These are phyloP conservation scores for Cladosporium sp. DNA, from an alignment of 2,329 filamentous ascomycete genomes.

Conservation along the genomic window DNA sequence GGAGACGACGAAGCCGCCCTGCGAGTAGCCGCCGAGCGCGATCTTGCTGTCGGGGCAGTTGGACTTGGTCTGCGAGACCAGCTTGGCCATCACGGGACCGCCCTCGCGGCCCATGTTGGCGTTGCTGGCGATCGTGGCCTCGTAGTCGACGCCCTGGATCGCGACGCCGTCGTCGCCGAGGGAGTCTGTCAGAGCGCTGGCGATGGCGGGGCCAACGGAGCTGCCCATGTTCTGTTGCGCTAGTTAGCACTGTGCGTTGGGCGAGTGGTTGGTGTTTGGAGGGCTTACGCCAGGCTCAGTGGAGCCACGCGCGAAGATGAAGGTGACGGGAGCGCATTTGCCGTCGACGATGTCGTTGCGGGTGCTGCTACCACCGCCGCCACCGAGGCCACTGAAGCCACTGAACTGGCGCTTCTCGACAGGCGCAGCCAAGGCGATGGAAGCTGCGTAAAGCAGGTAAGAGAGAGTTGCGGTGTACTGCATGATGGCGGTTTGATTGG, in stretches of 20 bases:
- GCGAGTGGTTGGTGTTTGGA: not conserved
- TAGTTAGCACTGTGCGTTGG: not conserved
- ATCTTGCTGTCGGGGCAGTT: constrained; percentile 26
- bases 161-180: constrained; percentile 42
- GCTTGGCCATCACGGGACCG: constrained; percentile 20
- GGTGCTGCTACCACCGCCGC: constrained; percentile 16
- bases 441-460: constrained; percentile 17
- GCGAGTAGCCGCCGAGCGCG: constrained; percentile 23
- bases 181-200: constrained; percentile 37
- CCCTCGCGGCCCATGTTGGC: constrained; percentile 16
- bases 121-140: constrained; percentile 31
- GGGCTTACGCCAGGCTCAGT: constrained; percentile 37
- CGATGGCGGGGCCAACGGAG: constrained; percentile 46
- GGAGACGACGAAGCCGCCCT: constrained; percentile 23
- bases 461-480: constrained; percentile 17
- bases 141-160: constrained; percentile 51
- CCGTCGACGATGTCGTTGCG: constrained; percentile 19
- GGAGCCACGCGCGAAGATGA: constrained; percentile 54
- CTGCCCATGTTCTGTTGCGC: constrained; percentile 41
- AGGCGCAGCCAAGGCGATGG: constrained; percentile 16
- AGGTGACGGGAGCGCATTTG: constrained; percentile 42
- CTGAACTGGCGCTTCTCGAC: constrained; percentile 14
- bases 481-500: constrained; percentile 13
- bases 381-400: constrained; percentile 13
- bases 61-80: constrained; percentile 19